Evolutionary conservation across 208 protist genomes (phyloP), one percentile per base, ranked within the genome.

Genomic region (Acanthamoeba lenticulata): DNA sequence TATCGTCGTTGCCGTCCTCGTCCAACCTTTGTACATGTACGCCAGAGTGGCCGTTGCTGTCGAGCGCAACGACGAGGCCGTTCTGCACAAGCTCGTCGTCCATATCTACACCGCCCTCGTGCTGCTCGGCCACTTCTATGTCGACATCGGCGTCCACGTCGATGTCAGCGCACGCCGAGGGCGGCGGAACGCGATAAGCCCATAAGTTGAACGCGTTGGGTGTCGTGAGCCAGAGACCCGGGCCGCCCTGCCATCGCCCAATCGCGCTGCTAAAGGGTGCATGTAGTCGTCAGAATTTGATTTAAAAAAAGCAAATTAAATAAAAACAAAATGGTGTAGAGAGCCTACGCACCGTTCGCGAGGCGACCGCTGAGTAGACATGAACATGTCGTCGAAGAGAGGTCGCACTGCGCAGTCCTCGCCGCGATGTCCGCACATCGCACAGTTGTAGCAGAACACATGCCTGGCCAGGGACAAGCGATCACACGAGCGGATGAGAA

Each of bases 391-490:
- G 40, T 79, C 67, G 36, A 79, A 79, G 17, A 44, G 34, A 9
- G 67, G 67, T 17, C 34, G 38, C 57, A 27, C 24, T 32, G 67
- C 38, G 38, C 67, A 79, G 34, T 79, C 67, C 17, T 79, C 67
- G 7, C 67, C 67, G 9, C 67, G 29, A 44, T 79, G 67, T 17
- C 67, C 67, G 67, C 29, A 45, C 29, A 44, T 36, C 34, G 27
- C 67, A 79, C 67, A 79, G 36, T 79, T 79, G 36, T 79, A 79
- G 67, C 67, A 79, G 40, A 79, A 79, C 24, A 27, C 36, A 15
- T 79, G 67, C 7, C 67, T 79, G 13, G 6, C 4, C 24, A 79
- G 5, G 60, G 11, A 34, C 45, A 49, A 19, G 15, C 45, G 15
- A 5, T 19, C 45, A 69, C 3, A 69, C 19, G 21, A n/a, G 21